Base-by-base conservation (phyloP, 768 basidiomycete species). In the Leccinum incarnatum region DNA sequence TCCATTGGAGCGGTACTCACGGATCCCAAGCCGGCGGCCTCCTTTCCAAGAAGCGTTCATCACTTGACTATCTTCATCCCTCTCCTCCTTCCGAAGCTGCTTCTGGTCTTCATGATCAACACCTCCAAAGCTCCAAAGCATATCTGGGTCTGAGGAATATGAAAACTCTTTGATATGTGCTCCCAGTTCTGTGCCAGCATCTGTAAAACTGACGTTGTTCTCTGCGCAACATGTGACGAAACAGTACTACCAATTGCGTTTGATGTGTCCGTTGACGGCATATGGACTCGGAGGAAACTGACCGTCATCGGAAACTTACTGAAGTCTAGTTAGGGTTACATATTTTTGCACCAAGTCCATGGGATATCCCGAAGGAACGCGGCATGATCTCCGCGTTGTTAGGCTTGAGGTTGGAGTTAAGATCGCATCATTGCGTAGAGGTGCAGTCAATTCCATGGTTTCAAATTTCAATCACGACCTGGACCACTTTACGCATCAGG, bases 61-160 rank as follows among this genome's bases (percentile, higher is more conserved):
- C 25, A 83, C 62, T 66, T 87, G 83, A 1, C 85, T 32, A 68
- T 89, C 83, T 30, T 76, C 72, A 63, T 85, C 32, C 86, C 58
- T 77, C 71, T 51, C 78, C 73, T 58, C 84, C 72, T 59, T 77
- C 71, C 49, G 75, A 65, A 0, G 73, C 76, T 4, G 80, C 63
- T n/a, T 78, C 75, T 11, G 78, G 72, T 0, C 78, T 82, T 32
- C 81, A 3, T 77, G 65, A 62, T 81, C 74, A 11, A 56, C 77
- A 75, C 2, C 81, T 84, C 57, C 34, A 45, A 12, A 32, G 30
- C 30, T 32, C 30, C 30, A 32, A 32, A n/a, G 11, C 30, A 30
- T 30, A 30, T 30, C 9, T 30, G 29, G 34, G n/a, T 21, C 25
- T n/a, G 34, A 12, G 27, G 27, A n/a, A 25, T 37, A 3, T 23